Evolutionary conservation across 495 filamentous ascomycete genomes (phyloP), one percentile per base, ranked within the genome.

Genomic region (Bacidia gigantensis): DNA sequence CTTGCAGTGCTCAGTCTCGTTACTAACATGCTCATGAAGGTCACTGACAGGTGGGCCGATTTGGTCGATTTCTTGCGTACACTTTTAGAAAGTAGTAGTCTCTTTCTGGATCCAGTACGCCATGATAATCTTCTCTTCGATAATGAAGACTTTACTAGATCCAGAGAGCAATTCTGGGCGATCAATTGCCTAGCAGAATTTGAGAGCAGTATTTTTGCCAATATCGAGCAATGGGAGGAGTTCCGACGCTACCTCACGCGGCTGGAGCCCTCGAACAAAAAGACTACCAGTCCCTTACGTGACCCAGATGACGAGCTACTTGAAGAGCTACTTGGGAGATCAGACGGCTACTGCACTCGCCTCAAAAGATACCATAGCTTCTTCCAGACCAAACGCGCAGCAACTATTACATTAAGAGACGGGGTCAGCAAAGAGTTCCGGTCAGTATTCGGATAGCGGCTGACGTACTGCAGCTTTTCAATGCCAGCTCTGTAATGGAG

Each of bases 401-500:
- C 42, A 23, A 45, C 42, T 17, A 45, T 45, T 7, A 17, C 42
- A 17, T 5, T 45, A 5, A 5, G 42, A 17, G 21, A 45, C 42
- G 42, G 42, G 42, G 42, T 45, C 18, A 7, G 42, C 7, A 45
- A 35, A 5, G 7, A 35, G 5, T 35, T 35, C 14, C 14, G 42
- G 12, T 10, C 50, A 48, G 18, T 49, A 20, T 21, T 26, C 20
- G 49, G 21, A 24, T 21, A 14, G 11, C 0, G 29, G 10, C 14
- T 22, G 22, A 40, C 44, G 9, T 21, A 21, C 14, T 25, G 12
- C 0, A 22, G 49, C 40, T 52, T n/a, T 52, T 52, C 40, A 52
- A 26, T 26, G 49, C 49, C 3, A 52, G 49, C 41, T 17, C 49
- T 21, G 38, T 44, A 2, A 57, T 67, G n/a, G 68, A 71, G 46